These are phyloP conservation scores for Orbilia brochopaga DNA, from an alignment of 2,329 filamentous ascomycete species.

Conservation along the genomic window DNA sequence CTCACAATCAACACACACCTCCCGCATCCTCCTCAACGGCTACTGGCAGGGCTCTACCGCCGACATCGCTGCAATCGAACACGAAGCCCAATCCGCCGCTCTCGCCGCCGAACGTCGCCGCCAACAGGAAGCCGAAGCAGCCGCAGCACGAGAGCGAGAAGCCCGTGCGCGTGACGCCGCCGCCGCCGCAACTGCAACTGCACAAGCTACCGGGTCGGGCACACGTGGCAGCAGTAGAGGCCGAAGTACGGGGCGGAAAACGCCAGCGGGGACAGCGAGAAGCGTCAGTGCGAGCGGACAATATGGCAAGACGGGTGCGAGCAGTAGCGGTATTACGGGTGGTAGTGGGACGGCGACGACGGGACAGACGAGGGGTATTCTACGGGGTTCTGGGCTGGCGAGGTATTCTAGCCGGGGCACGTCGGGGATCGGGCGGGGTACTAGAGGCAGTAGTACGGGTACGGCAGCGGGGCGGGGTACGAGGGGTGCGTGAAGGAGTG, in stretches of 20 bases:
- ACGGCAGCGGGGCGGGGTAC: conserved; percentile 52
- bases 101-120: conserved; percentile 78
- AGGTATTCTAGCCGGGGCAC: conserved; percentile 47
- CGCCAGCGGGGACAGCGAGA: conserved; percentile 16
- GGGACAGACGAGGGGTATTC: conserved; percentile 31
- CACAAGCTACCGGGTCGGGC: conserved; percentile 54
- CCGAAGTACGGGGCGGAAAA: conserved; percentile 43
- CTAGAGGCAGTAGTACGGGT: conserved; percentile 61
- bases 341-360: conserved; percentile 17
- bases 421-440: conserved; percentile 57
- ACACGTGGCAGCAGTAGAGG: conserved; percentile 21
- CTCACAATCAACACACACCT: conserved; percentile 96
- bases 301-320: conserved; percentile 37
- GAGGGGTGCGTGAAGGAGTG: conserved; percentile 13
- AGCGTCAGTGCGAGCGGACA: conserved; percentile 26
- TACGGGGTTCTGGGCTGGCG: conserved; percentile 32
- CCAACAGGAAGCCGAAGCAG: conserved; percentile 78
- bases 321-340: neutral
- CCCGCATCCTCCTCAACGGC: conserved; percentile 85
- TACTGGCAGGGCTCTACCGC: conserved; percentile 87
- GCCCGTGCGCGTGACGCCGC: conserved; percentile 55
- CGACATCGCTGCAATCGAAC: conserved; percentile 84
- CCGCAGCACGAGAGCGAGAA: conserved; percentile 68
- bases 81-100: conserved; percentile 74
- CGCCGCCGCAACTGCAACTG: conserved; percentile 54